These are phyloP conservation scores for Neofusicoccum parvum DNA, from an alignment of 2,329 filamentous ascomycete species.

Conservation along the genomic window DNA sequence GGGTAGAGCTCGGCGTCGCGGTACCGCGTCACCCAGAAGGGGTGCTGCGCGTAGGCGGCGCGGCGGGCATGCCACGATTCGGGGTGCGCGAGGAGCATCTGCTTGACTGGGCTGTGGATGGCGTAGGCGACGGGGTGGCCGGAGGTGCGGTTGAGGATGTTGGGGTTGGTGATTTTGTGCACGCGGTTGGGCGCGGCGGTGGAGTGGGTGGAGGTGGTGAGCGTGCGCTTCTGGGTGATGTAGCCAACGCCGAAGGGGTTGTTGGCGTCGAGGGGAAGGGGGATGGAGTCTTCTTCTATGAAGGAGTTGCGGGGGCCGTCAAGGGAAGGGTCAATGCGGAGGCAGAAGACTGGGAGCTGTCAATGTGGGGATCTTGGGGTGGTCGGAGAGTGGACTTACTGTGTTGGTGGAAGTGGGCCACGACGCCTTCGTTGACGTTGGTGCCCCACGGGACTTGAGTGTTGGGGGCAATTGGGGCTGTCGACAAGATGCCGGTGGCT, in stretches of 20 bases:
- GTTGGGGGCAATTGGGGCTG: slow-evolving; percentile 22
- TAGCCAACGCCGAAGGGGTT: slow-evolving; percentile 11
- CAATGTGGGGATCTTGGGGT: no score
- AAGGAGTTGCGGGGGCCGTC: slow-evolving; percentile 42
- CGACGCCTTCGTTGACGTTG: slow-evolving; percentile 24
- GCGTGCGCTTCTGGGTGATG: slow-evolving; percentile 15
- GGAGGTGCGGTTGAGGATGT: slow-evolving; percentile 50
- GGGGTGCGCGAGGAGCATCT: slow-evolving; percentile 31
- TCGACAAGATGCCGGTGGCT: slow-evolving; percentile 27
- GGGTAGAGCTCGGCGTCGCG: slow-evolving; percentile 31
- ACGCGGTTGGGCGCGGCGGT: slow-evolving; percentile 36
- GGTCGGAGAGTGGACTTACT: not conserved
- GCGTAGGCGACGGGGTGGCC: slow-evolving; percentile 56
- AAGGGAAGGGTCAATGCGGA: slow-evolving; percentile 49
- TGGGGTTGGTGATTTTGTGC: slow-evolving; percentile 53
- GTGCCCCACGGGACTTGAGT: slow-evolving; percentile 25
- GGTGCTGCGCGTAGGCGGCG: slow-evolving; percentile 30
- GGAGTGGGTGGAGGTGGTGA: slow-evolving; percentile 21
- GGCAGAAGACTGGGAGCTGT: slow-evolving; percentile 35
- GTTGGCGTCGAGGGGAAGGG: slow-evolving; percentile 24
- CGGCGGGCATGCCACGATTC: slow-evolving; percentile 29
- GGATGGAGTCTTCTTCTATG: slow-evolving; percentile 31
- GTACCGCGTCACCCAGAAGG: slow-evolving; percentile 33
- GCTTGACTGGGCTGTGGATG: slow-evolving; percentile 42
- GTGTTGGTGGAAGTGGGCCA: slow-evolving; percentile 27